These are phyloP conservation scores for Prototheca wickerhamii DNA, from an alignment of 163 green algal species.

Conservation along the genomic window DNA sequence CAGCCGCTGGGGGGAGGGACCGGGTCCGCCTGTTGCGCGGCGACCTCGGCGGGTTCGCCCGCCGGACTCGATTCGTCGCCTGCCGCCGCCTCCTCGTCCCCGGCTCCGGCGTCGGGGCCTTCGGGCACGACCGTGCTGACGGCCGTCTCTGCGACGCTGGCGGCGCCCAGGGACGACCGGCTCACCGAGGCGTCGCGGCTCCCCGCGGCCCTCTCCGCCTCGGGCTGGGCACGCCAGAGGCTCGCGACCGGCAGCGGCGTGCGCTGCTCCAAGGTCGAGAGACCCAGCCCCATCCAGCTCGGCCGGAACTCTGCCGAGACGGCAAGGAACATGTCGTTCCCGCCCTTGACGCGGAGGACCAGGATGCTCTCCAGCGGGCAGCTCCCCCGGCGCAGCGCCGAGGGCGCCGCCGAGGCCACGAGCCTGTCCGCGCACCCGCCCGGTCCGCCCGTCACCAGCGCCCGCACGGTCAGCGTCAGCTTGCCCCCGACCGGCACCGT, in stretches of 20 bases:
- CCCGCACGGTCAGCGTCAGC: slow-evolving; percentile 12
- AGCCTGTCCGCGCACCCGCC: slow-evolving; percentile 17
- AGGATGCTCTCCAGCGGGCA: slow-evolving; percentile 47
- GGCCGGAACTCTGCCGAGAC: slow-evolving; percentile 29
- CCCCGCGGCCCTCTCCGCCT: too few relatives aligned
- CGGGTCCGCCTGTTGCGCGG: too few relatives aligned
- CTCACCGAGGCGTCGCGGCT: too few relatives aligned
- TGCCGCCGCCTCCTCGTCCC: background rate
- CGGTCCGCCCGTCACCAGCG: slow-evolving; percentile 27
- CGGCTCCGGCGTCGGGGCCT: background rate
- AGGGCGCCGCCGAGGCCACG: slow-evolving; percentile 31
- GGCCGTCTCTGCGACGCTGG: too few relatives aligned
- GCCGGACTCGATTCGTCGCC: too few relatives aligned
- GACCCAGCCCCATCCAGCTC: slow-evolving; percentile 36
- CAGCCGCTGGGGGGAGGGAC: background rate
- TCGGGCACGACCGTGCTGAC: too few relatives aligned
- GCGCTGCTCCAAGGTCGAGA: slow-evolving; percentile 8
- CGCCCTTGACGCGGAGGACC: slow-evolving; percentile 45
- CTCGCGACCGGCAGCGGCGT: background rate
- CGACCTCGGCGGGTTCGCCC: too few relatives aligned
- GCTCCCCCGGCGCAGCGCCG: slow-evolving; percentile 34
- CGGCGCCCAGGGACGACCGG: too few relatives aligned
- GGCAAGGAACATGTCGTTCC: slow-evolving; percentile 51
- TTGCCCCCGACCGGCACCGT: background rate
- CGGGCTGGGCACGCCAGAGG: background rate